These are phyloP conservation scores for Tagetes patula DNA, from an alignment of 129 eudicot genomes.

Conservation along the genomic window DNA sequence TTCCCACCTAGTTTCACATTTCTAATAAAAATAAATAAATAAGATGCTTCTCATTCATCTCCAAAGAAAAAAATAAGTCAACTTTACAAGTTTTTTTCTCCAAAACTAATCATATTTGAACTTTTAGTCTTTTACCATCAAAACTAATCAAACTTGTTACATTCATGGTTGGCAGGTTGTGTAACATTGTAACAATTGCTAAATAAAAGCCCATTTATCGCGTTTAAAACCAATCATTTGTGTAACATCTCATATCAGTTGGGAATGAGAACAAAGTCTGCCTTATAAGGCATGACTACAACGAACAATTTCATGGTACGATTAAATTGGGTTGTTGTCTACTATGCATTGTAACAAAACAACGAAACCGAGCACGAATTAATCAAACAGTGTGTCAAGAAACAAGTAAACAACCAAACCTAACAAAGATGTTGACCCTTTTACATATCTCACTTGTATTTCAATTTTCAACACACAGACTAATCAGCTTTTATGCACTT, in stretches of 20 bases:
- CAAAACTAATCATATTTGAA: background rate
- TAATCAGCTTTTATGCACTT: background rate
- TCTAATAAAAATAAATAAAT: background rate
- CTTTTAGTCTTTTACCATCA: too few relatives aligned
- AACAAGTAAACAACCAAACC: conserved; percentile 26
- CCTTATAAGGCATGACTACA: too few relatives aligned
- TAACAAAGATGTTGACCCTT: conserved; percentile 31
- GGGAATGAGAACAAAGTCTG: too few relatives aligned
- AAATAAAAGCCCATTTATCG: background rate
- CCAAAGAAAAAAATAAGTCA: conserved; percentile 12
- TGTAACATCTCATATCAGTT: too few relatives aligned
- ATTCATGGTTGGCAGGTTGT: background rate
- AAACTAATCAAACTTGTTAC: background rate
- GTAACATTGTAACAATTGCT: background rate
- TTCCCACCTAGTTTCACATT: conserved; percentile 35
- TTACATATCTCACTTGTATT: background rate
- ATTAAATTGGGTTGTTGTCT: too few relatives aligned
- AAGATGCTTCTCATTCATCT: background rate
- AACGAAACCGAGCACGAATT: background rate
- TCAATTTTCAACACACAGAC: too few relatives aligned
- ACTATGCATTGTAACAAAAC: background rate
- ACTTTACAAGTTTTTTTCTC: conserved; percentile 22
- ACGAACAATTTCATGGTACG: too few relatives aligned
- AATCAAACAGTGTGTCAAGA: background rate
- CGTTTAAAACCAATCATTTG: background rate